phyloP scores from a whole-genome alignment of 2,329 filamentous ascomycete genomes.

The Scedosporium boydii region DNA sequence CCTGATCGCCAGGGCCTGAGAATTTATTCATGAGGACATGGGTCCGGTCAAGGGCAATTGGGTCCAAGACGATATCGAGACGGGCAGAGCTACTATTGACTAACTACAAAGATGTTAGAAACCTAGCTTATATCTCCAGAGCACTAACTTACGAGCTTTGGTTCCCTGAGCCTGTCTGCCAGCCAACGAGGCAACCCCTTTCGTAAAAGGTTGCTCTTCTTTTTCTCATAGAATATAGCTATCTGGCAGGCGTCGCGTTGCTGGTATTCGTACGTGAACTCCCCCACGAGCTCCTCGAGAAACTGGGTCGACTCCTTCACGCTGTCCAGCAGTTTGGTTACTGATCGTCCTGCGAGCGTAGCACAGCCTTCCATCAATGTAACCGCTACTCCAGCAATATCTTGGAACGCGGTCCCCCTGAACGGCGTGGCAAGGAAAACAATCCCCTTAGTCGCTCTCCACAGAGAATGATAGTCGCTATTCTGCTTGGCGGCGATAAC shows the following conservation, averaged over 20 bases:
- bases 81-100: conserved; percentile 15
- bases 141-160: conserved; percentile 4
- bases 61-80: conserved; percentile 15
- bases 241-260: conserved; percentile 8
- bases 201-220: conserved; percentile 12
- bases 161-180: conserved; percentile 7
- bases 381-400: conserved; percentile 15
- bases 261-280: conserved; percentile 13
- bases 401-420: conserved; percentile 16
- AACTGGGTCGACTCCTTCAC: conserved; percentile 11
- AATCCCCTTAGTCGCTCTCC: conserved; percentile 13
- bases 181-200: conserved; percentile 12
- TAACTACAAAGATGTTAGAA: conserved; percentile 11
- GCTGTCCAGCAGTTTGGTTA: conserved; percentile 11
- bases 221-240: conserved; percentile 15
- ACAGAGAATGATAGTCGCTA: conserved; percentile 11
- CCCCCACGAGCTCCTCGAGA: conserved; percentile 12
- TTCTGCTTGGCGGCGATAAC: conserved; percentile 6
- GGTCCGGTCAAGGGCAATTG: conserved; percentile 14
- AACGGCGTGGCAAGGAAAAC: conserved; percentile 21
- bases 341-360: conserved; percentile 7
- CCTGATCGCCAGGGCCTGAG: conserved; percentile 7
- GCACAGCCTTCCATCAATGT: conserved; percentile 10
- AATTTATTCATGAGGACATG: conserved; percentile 20
- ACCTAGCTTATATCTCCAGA: neutral